These are phyloP conservation scores for Annulohypoxylon nitens DNA, from an alignment of 495 filamentous ascomycete species.

Conservation along the genomic window DNA sequence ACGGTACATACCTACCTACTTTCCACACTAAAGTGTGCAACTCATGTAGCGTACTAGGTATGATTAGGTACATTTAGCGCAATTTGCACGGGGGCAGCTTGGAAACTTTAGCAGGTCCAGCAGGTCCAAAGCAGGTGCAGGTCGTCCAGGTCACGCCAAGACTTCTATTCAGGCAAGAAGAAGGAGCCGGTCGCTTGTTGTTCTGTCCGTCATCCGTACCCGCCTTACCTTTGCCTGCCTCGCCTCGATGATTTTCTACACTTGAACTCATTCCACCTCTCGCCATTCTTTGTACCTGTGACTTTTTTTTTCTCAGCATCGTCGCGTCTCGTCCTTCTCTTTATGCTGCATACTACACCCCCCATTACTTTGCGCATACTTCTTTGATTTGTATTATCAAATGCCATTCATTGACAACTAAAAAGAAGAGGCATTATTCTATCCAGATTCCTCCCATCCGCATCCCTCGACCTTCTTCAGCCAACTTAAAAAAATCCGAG, in stretches of 20 bases:
- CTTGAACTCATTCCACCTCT: constrained; percentile 48
- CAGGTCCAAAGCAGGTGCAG: neutral
- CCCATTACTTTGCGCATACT: constrained; percentile 29
- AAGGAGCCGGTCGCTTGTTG: constrained; percentile 35
- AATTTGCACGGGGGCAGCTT: neutral
- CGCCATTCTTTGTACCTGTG: constrained; percentile 46
- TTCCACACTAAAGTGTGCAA: neutral
- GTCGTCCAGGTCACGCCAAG: constrained; percentile 36
- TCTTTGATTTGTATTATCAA: constrained; percentile 19
- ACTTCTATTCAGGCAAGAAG: constrained; percentile 44
- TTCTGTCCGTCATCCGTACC: constrained; percentile 49
- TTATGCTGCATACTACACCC: constrained; percentile 24
- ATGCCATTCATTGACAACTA: constrained; percentile 36
- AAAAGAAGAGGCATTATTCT: constrained; percentile 33
- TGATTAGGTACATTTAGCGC: constrained; percentile 8
- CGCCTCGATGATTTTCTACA: constrained; percentile 47
- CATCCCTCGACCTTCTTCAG: constrained; percentile 26
- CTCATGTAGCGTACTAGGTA: neutral
- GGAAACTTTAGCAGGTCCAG: neutral
- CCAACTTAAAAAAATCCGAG: constrained; percentile 4
- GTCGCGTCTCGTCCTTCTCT: constrained; percentile 43
- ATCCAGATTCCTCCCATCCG: constrained; percentile 6
- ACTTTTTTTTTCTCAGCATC: constrained; percentile 33
- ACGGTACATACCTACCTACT: neutral
- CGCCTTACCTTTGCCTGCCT: constrained; percentile 45